Base-by-base conservation (phyloP, 2,329 filamentous ascomycete genomes). In the Orbilia blumenaviensis region DNA sequence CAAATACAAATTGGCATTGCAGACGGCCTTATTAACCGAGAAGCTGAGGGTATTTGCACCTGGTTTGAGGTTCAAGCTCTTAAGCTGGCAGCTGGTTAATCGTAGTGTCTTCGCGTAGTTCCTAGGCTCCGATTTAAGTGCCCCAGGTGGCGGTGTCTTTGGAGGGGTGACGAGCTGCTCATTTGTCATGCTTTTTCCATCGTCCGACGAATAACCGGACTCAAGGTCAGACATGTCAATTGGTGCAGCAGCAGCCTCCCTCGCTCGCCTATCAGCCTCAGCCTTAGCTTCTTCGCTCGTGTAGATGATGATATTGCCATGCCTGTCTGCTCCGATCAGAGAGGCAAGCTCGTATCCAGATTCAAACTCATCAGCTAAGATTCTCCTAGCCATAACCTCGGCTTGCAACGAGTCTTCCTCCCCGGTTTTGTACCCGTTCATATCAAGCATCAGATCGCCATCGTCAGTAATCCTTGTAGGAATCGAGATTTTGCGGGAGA, bases 291-390 rank as follows among this genome's bases (percentile, higher is more conserved):
- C 94, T 82, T 98, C 94, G 80, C 94, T 98, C 84, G 93, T 95
- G 84, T 99, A 99, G 79, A 99, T 98, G 94, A 95, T 98, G n/a
- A 99, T 86, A 80, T 99, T 99, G 5, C 95, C 95, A 74, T 95
- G 89, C 81, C 96, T 93, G 81, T 99, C 95, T 48, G 95, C 94
- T 10, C 94, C 95, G 80, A 99, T 97, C 29, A 99, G 86, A 1
- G 94, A 91, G 4, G 95, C 95, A 80, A 99, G 96, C 81, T 99
- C 95, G 82, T 97, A 97, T 81, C 94, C 93, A 21, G 94, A 95
- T 80, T 97, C 92, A 12, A 98, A 84, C 83, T 98, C 94, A 81
- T 99, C 93, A 0, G 93, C 90, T 10, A 99, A 87, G 60, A 99
- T 93, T 82, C 94, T 95, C 21, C 95, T 89, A 3, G 95, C 95